These are phyloP conservation scores for Taphrina populina DNA, from an alignment of 1,139 yeast species.

Conservation along the genomic window DNA sequence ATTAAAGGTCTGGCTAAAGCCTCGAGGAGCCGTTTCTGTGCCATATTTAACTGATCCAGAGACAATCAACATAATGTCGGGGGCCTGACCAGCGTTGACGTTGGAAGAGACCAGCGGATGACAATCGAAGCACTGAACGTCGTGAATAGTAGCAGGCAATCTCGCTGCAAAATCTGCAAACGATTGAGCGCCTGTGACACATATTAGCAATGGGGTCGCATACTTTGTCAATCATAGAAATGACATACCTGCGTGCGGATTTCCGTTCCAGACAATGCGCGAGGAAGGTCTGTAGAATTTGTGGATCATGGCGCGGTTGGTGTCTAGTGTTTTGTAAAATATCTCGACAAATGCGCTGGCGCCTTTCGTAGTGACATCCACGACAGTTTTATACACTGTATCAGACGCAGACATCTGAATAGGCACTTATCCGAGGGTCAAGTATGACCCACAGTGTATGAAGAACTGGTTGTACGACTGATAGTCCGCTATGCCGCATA, in stretches of 20 bases:
- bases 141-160: conserved; percentile 33
- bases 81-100: conserved; percentile 31
- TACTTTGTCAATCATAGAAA: not conserved
- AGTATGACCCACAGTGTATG: no score
- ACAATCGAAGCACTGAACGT: conserved; percentile 34
- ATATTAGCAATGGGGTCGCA: not conserved
- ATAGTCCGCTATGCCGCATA: no score
- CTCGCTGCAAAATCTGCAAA: conserved; percentile 30
- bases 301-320: conserved; percentile 31
- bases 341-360: conserved; percentile 34
- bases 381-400: conserved; percentile 26
- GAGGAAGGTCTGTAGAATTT: conserved; percentile 35
- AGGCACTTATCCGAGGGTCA: no score
- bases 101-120: conserved; percentile 33
- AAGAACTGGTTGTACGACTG: no score
- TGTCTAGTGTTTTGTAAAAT: conserved; percentile 34
- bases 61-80: conserved; percentile 33
- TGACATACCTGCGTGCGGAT: conserved; percentile 21
- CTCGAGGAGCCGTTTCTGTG: conserved; percentile 26
- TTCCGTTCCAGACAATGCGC: conserved; percentile 35
- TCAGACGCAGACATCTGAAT: conserved; percentile 26
- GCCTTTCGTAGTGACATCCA: conserved; percentile 32
- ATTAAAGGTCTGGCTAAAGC: conserved; percentile 34
- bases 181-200: conserved; percentile 8
- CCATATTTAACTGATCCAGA: conserved; percentile 35